Conservation (phyloP, 805 yeast genomes). For the Starmerella sirachaensis region DNA sequence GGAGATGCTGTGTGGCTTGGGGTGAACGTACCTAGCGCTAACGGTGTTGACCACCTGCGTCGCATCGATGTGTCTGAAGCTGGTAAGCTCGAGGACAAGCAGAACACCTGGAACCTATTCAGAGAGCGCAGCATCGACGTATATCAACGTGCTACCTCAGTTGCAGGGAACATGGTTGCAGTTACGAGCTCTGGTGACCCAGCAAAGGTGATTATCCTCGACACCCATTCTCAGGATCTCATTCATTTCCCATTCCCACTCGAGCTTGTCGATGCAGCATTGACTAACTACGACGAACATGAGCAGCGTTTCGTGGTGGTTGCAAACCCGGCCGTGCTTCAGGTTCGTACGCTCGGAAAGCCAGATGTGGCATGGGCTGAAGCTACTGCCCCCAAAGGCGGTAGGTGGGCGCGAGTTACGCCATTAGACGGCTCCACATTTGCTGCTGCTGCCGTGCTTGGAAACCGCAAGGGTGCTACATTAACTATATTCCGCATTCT, state of each 20-base stretch:
- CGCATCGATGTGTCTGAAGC: slow-evolving; percentile 7
- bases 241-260: slow-evolving; percentile 2
- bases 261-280: slow-evolving; percentile 8
- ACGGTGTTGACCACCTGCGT: slow-evolving; percentile 59
- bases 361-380: neutral
- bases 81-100: slow-evolving; percentile 2
- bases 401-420: slow-evolving; percentile 15
- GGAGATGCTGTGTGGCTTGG: slow-evolving; percentile 34
- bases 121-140: slow-evolving; percentile 5
- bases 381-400: slow-evolving; percentile 4
- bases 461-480: slow-evolving; percentile 8
- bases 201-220: slow-evolving; percentile 8
- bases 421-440: slow-evolving; percentile 9
- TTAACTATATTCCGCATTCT: slow-evolving; percentile 10
- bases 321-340: slow-evolving; percentile 7
- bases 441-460: slow-evolving; percentile 14
- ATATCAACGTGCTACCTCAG: slow-evolving; percentile 18
- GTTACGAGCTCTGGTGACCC: slow-evolving; percentile 9
- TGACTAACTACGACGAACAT: slow-evolving; percentile 11
- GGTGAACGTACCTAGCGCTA: slow-evolving; percentile 25
- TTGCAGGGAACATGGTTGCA: slow-evolving; percentile 6
- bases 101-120: slow-evolving; percentile 6
- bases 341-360: slow-evolving; percentile 8
- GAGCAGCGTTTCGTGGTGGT: slow-evolving; percentile 10
- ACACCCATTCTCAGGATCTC: slow-evolving; percentile 1